Evolutionary conservation across 2,329 filamentous ascomycete genomes (phyloP).

Genomic region (Nemania sp.): DNA sequence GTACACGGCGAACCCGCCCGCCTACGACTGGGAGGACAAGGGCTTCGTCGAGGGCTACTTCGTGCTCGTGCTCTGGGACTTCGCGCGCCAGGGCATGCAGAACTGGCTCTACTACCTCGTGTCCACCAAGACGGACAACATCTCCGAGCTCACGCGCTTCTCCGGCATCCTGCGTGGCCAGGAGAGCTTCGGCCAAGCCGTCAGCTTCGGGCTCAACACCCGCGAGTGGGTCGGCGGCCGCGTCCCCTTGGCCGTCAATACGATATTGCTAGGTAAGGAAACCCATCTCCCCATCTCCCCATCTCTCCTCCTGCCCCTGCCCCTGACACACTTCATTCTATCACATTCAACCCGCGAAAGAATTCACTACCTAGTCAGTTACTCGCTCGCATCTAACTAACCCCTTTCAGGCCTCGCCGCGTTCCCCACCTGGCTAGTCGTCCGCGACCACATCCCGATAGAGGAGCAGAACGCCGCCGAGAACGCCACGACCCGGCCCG

Average conservation of each 20-base stretch:
- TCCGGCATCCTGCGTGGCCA: constrained; percentile 48
- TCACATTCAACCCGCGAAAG: too few relatives aligned
- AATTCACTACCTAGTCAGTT: neutral
- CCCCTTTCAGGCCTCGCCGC: constrained; percentile 34
- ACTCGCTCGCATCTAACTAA: neutral
- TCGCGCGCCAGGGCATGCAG: constrained; percentile 56
- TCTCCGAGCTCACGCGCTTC: constrained; percentile 53
- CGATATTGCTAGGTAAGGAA: constrained; percentile 44
- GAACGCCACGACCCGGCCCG: neutral
- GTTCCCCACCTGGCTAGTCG: constrained; percentile 41
- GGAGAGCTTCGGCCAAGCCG: constrained; percentile 48
- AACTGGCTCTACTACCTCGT: constrained; percentile 62
- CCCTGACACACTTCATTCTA: too few relatives aligned
- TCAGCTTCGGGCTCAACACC: constrained; percentile 47
- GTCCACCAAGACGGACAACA: constrained; percentile 59
- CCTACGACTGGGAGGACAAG: constrained; percentile 66
- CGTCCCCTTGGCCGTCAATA: constrained; percentile 47
- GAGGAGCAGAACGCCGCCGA: constrained; percentile 21
- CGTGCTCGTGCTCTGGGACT: constrained; percentile 67
- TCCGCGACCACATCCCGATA: constrained; percentile 38
- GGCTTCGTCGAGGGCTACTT: constrained; percentile 71
- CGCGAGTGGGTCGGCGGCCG: constrained; percentile 45
- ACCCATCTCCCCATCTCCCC: neutral
- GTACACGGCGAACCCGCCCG: constrained; percentile 54
- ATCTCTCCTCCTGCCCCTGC: too few relatives aligned